Conservation (phyloP, 345 rosid genomes). For the Euphorbia peplus region DNA sequence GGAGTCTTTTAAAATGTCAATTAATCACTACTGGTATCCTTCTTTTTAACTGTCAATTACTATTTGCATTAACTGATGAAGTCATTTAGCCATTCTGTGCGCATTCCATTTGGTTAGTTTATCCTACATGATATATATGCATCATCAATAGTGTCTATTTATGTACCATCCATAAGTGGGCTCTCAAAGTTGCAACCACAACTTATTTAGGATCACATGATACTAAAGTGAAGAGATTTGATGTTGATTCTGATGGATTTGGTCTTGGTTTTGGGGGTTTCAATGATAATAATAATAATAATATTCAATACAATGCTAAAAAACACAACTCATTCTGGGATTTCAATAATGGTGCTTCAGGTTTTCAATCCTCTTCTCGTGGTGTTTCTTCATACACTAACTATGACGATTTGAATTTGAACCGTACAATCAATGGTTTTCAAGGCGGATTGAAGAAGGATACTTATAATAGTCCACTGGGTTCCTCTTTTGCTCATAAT, state of each 20-base stretch:
- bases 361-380: conserved; percentile 24
- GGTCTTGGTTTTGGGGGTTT: conserved; percentile 25
- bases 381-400: conserved; percentile 24
- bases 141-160: no score
- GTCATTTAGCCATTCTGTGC: no score
- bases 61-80: no score
- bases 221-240: conserved; percentile 31
- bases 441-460: conserved; percentile 23
- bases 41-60: no score
- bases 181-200: no score
- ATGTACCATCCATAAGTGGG: no score
- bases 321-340: conserved; percentile 28
- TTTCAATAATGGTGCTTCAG: conserved; percentile 19
- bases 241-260: conserved; percentile 30
- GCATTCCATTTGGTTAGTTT: no score
- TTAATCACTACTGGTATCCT: no score
- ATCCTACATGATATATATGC: no score
- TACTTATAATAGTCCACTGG: conserved; percentile 24
- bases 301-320: no score
- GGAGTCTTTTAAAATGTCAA: no score
- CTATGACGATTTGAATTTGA: conserved; percentile 20
- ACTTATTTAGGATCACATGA: no score
- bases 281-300: conserved; percentile 13
- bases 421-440: conserved; percentile 30
- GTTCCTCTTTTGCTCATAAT: conserved; percentile 18